These are phyloP conservation scores for Chrysophaeum taylorii DNA, from an alignment of 352 stramenopile genomes.

Conservation along the genomic window DNA sequence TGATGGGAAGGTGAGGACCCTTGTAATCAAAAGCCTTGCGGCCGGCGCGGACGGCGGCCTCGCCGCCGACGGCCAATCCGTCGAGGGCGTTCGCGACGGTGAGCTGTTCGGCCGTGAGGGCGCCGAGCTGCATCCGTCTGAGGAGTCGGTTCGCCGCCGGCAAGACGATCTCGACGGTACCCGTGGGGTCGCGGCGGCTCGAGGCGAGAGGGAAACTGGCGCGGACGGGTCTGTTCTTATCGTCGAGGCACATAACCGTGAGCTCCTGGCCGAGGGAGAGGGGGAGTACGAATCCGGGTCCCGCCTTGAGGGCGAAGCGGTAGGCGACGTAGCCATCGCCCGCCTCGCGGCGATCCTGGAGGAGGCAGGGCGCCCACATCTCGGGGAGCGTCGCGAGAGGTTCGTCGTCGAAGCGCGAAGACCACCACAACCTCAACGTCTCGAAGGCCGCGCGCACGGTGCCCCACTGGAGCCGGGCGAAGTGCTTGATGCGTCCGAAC, in stretches of 20 bases:
- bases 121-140: neutral
- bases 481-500: no score
- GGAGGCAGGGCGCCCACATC: no score
- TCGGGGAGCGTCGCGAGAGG: no score
- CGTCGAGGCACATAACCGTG: neutral
- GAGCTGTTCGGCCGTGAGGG: neutral
- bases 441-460: no score
- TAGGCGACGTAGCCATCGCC: neutral
- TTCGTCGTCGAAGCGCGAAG: no score
- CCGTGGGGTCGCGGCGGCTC: neutral
- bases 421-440: no score
- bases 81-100: conserved; percentile 6
- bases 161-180: neutral
- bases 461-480: no score
- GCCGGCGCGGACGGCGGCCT: neutral
- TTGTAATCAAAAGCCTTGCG: neutral
- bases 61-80: neutral
- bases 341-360: neutral
- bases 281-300: neutral
- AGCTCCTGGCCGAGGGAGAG: neutral
- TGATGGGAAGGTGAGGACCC: conserved; percentile 6
- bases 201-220: conserved; percentile 4
- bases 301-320: neutral
- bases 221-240: neutral
- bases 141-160: neutral